A percentile compares a stretch with the other conserved stretches of the same genome.
phyloP scores from a whole-genome alignment of 768 basidiomycete genomes.

The Amylocystis lapponica region DNA sequence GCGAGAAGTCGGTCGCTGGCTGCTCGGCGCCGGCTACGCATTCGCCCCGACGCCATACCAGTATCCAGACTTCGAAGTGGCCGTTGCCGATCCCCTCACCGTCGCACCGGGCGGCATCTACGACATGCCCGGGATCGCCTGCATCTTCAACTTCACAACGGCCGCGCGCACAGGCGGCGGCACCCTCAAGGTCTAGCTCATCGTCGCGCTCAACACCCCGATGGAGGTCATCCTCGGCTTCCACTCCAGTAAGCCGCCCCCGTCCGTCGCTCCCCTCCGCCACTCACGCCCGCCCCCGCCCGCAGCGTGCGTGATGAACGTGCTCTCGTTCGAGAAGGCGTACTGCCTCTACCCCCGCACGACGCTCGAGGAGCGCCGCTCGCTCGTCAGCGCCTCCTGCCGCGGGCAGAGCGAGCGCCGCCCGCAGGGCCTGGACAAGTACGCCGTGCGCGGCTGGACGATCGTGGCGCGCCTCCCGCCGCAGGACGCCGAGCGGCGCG shows the following conservation, averaged over 20 bases:
- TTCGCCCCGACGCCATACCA: conserved; percentile 20
- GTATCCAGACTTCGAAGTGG: conserved; percentile 6
- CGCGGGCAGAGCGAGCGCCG: not conserved
- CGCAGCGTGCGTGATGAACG: conserved; percentile 41
- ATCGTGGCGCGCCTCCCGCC: too few species aligned
- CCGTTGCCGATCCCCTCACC: not conserved
- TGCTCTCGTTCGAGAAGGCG: conserved; percentile 35
- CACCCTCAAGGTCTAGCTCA: conserved; percentile 10
- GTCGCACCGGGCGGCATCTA: not conserved
- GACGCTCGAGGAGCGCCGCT: conserved; percentile 31
- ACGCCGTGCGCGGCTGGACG: conserved; percentile 31
- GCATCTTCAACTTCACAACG: conserved; percentile 6
- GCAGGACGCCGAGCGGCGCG: too few species aligned
- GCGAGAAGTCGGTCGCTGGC: conserved; percentile 30
- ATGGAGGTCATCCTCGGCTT: conserved; percentile 11
- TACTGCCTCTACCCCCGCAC: conserved; percentile 37
- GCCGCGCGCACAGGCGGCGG: not conserved
- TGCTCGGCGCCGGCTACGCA: conserved; percentile 28
- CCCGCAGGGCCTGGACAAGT: conserved; percentile 25
- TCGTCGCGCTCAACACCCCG: conserved; percentile 9
- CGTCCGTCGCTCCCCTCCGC: too few species aligned
- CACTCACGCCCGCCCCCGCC: conserved; percentile 23
- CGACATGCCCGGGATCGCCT: not conserved
- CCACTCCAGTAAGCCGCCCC: conserved; percentile 8
- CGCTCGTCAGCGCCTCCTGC: conserved; percentile 4